Percentiles rank a stretch among this genome's conserved stretches.
Evolutionary conservation across 139 green algal genomes (phyloP).

Genomic region (Chlamydomonas sphaeroides): DNA sequence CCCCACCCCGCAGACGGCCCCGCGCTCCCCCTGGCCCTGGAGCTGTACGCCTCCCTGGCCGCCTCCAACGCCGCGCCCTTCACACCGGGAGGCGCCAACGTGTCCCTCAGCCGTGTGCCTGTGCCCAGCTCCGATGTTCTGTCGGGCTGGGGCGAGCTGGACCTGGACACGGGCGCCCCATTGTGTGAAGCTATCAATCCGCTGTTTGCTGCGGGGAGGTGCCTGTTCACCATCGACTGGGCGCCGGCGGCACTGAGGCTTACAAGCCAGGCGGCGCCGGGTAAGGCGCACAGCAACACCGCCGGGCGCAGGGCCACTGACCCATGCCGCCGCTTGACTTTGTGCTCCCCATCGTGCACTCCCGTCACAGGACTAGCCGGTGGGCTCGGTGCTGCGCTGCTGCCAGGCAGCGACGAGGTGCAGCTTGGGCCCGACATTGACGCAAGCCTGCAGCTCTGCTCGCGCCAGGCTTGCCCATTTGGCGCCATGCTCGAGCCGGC

Average conservation of each 20-base stretch:
- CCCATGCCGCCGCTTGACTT: too few species aligned
- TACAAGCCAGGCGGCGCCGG: too few species aligned
- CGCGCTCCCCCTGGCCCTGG: neutral
- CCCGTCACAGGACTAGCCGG: neutral
- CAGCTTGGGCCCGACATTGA: too few species aligned
- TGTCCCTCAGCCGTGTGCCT: neutral
- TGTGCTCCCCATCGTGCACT: too few species aligned
- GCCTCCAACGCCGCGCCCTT: constrained; percentile 9
- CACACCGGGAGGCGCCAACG: neutral
- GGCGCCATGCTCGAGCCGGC: too few species aligned
- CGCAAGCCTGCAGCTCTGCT: neutral
- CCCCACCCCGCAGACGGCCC: too few species aligned
- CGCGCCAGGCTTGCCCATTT: too few species aligned
- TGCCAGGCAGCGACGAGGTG: neutral
- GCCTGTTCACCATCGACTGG: constrained; percentile 19
- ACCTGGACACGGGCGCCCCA: neutral
- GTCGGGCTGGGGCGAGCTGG: neutral
- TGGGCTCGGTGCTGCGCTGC: neutral
- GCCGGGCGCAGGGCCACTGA: too few species aligned
- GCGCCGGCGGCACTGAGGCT: neutral
- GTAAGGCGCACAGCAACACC: too few species aligned
- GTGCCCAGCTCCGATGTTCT: neutral
- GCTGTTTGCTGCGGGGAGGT: constrained; percentile 11
- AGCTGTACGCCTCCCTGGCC: neutral
- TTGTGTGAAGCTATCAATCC: constrained; percentile 18